phyloP scores from a whole-genome alignment of 2,329 filamentous ascomycete species.

The Colletotrichum higginsianum region DNA sequence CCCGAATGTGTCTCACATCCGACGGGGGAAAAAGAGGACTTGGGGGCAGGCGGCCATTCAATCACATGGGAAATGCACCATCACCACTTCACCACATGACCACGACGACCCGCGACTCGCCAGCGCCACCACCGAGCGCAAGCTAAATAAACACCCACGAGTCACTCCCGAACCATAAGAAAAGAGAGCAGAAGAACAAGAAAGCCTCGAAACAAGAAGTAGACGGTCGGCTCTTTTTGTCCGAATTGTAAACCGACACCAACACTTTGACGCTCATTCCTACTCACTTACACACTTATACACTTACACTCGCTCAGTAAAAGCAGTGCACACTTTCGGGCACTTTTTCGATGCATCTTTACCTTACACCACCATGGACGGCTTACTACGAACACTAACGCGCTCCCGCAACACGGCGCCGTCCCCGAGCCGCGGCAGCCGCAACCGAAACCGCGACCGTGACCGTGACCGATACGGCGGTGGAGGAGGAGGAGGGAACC shows the following conservation, averaged over 20 bases:
- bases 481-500: neutral
- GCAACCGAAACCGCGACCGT: slow-evolving; percentile 11
- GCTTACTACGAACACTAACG: slow-evolving; percentile 29
- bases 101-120: slow-evolving; percentile 19
- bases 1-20: slow-evolving; percentile 6
- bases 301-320: neutral
- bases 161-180: neutral
- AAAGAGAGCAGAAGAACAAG: neutral
- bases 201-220: neutral
- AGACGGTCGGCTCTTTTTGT: neutral
- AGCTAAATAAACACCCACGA: slow-evolving; percentile 9
- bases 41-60: slow-evolving; percentile 10
- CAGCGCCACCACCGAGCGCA: slow-evolving; percentile 1
- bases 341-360: neutral
- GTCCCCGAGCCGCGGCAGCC: slow-evolving; percentile 20
- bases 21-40: neutral
- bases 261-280: neutral
- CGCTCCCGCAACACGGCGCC: slow-evolving; percentile 24
- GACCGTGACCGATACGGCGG: neutral
- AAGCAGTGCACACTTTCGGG: neutral
- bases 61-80: slow-evolving; percentile 29
- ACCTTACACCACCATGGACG: slow-evolving; percentile 25
- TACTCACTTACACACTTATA: neutral
- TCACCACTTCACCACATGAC: slow-evolving; percentile 30
- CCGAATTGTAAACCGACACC: neutral